Conservation (phyloP, 805 yeast species). For the Kodamaea kakaduensis region DNA sequence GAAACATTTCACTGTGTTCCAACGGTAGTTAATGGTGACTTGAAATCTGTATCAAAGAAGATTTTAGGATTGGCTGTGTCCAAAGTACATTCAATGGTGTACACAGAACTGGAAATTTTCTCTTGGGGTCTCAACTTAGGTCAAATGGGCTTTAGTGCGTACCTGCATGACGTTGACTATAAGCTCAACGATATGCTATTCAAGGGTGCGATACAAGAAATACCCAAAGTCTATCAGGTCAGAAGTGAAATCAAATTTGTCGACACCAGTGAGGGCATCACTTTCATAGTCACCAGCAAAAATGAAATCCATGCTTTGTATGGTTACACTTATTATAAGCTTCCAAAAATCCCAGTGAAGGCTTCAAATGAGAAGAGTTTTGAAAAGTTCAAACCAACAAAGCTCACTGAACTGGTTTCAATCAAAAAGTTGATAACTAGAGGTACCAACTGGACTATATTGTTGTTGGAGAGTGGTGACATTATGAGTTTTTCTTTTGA, state of each 20-base stretch:
- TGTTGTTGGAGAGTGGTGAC: slow-evolving; percentile 60
- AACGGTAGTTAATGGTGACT: slow-evolving; percentile 29
- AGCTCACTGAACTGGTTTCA: slow-evolving; percentile 38
- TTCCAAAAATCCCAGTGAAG: slow-evolving; percentile 36
- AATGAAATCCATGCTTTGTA: slow-evolving; percentile 62
- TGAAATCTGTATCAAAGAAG: slow-evolving; percentile 27
- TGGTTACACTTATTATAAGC: slow-evolving; percentile 53
- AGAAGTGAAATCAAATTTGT: slow-evolving; percentile 51
- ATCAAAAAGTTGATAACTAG: slow-evolving; percentile 31
- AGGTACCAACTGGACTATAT: slow-evolving; percentile 41
- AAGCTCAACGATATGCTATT: slow-evolving; percentile 24
- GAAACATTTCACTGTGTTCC: slow-evolving; percentile 33
- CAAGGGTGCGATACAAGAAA: slow-evolving; percentile 36
- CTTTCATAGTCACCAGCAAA: slow-evolving; percentile 55
- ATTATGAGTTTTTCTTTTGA: slow-evolving; percentile 38
- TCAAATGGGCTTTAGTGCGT: slow-evolving; percentile 60
- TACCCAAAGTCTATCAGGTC: slow-evolving; percentile 41
- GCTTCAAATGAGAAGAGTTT: slow-evolving; percentile 42
- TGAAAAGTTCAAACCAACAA: slow-evolving; percentile 51
- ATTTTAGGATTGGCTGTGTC: slow-evolving; percentile 57
- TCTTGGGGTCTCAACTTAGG: slow-evolving; percentile 83
- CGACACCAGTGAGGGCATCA: slow-evolving; percentile 62
- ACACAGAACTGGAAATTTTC: slow-evolving; percentile 43
- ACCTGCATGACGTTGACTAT: slow-evolving; percentile 19
- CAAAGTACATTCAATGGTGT: slow-evolving; percentile 64